A percentile compares a stretch with the other conserved stretches of the same genome.
phyloP scores from a whole-genome alignment of 805 yeast species.

The Candida nonsorbophila region DNA sequence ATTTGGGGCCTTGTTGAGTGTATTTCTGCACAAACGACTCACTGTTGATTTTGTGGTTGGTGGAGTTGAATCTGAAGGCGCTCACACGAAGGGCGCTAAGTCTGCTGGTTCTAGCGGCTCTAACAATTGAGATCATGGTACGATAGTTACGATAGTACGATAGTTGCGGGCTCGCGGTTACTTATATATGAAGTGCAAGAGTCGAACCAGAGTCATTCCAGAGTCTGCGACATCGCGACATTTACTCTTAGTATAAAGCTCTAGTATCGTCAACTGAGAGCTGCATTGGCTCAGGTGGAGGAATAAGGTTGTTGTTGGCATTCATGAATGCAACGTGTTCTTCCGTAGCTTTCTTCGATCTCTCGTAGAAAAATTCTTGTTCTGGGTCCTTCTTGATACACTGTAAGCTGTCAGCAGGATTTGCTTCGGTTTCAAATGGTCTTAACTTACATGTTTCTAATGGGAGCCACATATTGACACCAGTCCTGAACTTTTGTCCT shows the following conservation, averaged over 20 bases:
- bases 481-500: slow-evolving; percentile 6
- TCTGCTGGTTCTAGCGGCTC: slow-evolving; percentile 3
- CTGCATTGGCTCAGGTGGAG: too few relatives aligned
- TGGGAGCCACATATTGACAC: slow-evolving; percentile 8
- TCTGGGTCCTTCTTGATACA: slow-evolving; percentile 6
- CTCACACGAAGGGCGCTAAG: slow-evolving; percentile 3
- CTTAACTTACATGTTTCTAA: slow-evolving; percentile 6
- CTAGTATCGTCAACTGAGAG: too few relatives aligned
- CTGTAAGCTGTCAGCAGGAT: slow-evolving; percentile 6
- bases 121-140: slow-evolving; percentile 5
- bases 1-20: slow-evolving; percentile 36
- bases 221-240: too few relatives aligned
- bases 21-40: slow-evolving; percentile 36
- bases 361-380: slow-evolving; percentile 2
- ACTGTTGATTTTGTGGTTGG: slow-evolving; percentile 29
- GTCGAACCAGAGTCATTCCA: too few relatives aligned
- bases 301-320: too few relatives aligned
- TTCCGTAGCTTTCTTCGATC: slow-evolving; percentile 1
- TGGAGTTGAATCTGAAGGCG: slow-evolving; percentile 19
- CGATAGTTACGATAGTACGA: too few relatives aligned
- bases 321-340: slow-evolving; percentile 6
- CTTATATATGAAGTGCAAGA: too few relatives aligned
- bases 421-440: slow-evolving; percentile 1
- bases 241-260: too few relatives aligned
- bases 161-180: too few relatives aligned